These are phyloP conservation scores for Tolypocladium guangdongense DNA, from an alignment of 2,329 filamentous ascomycete species.

Conservation along the genomic window DNA sequence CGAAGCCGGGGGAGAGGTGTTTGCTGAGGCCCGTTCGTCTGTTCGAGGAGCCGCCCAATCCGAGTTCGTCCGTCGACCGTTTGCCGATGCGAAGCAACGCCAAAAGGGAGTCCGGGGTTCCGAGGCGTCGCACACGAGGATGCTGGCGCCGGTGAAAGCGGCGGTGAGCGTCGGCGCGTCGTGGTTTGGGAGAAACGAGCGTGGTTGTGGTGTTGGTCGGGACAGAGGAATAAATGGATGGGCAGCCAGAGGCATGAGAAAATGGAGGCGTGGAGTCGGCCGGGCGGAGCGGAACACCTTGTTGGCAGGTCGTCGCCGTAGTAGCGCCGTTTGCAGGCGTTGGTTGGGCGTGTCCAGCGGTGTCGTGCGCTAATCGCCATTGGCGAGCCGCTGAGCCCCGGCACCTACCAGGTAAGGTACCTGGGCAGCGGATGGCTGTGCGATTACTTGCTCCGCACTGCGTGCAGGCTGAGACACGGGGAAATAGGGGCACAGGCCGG, in stretches of 20 bases:
- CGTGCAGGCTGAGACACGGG: too few species aligned
- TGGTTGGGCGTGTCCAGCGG: neutral
- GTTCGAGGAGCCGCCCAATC: neutral
- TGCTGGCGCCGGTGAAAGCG: neutral
- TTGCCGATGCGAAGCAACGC: neutral
- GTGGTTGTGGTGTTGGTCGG: neutral
- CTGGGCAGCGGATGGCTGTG: too few species aligned
- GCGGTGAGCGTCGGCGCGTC: neutral
- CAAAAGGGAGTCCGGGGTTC: neutral
- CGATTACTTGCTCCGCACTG: too few species aligned
- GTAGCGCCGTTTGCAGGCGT: neutral
- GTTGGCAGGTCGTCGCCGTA: too few species aligned
- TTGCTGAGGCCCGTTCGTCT: neutral
- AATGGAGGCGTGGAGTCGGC: neutral
- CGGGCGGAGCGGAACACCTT: neutral
- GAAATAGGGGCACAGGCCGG: neutral
- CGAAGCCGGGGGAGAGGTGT: neutral
- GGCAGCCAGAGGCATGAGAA: neutral
- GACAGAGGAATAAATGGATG: neutral
- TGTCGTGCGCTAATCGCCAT: too few species aligned
- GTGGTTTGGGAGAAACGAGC: neutral
- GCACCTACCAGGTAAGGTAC: too few species aligned
- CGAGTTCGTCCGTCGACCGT: neutral
- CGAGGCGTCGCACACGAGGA: neutral
- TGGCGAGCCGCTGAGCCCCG: neutral